Base-by-base conservation (phyloP, 2,329 filamentous ascomycete genomes). In the Dendryphion nanum region DNA sequence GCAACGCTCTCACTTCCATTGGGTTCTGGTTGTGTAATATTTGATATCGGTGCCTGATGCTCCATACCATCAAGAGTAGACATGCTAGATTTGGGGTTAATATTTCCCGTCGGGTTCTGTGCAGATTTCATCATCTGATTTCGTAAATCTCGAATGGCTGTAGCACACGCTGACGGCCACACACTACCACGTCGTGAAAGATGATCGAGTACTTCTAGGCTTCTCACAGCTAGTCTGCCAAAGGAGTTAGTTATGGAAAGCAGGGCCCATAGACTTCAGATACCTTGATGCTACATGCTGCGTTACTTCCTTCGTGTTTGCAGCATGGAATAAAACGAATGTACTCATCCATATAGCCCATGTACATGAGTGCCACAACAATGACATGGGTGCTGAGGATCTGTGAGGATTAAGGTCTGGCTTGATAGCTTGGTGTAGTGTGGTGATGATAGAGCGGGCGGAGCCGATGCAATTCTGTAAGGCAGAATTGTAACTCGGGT, bases 311-410 rank as follows among this genome's bases (percentile, higher is more conserved):
- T 63, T 62, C 42, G 73, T 70, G 43, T 70, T 71, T 0, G 71
- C 72, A 4, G 74, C 75, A 35, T 75, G 73, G 3, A 75, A 68
- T 4, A 77, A 50, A 15, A 77, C 70, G 26, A 77, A 73, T 1
- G 71, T 71, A 40, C 73, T 75, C 46, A 77, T 77, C 74, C 74
- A 77, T 0, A 73, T 63, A 1, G 69, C 69, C 74, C 74, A 77
- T 0, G 74, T 77, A 26, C 74, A 74, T 0, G 73, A 74, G 3
- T 73, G 73, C 72, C 74, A 76, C 0, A 73, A 53, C 17, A 77
- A 52, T 0, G 70, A 66, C 5, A 56, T 36, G n/a, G n/a, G n/a
- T n/a, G n/a, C n/a, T n/a, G n/a, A n/a, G n/a, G n/a, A n/a, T n/a
- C n/a, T n/a, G n/a, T n/a, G n/a, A n/a, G n/a, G n/a, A 32, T 57